A percentile compares a stretch with the other conserved stretches of the same genome.
Conservation (phyloP, 768 basidiomycete species). For the Trametes elegans region DNA sequence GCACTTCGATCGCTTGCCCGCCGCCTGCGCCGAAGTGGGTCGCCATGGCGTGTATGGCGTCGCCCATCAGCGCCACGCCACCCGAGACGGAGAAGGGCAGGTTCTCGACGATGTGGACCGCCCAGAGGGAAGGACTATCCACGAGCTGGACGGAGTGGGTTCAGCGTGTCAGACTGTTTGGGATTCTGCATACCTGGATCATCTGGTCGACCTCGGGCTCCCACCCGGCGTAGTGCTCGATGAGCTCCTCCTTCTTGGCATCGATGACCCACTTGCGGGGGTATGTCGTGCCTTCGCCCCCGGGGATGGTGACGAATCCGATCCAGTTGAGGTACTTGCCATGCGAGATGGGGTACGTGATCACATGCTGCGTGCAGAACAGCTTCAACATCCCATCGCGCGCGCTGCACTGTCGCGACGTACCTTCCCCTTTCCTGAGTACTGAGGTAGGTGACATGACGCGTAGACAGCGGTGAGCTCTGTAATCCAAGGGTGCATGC, state of each 20-base stretch:
- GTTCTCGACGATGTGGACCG: conserved; percentile 26
- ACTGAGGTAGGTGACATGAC: conserved; percentile 1
- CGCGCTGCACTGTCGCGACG: too few relatives aligned
- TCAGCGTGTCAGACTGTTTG: too few relatives aligned
- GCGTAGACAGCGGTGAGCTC: neutral
- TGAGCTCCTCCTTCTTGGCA: conserved; percentile 21
- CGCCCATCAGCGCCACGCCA: conserved; percentile 31
- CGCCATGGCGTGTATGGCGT: conserved; percentile 32
- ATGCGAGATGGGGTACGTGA: conserved; percentile 28
- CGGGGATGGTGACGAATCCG: conserved; percentile 23
- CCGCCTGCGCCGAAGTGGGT: conserved; percentile 31
- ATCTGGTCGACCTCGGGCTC: conserved; percentile 28
- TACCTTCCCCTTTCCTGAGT: conserved; percentile 24
- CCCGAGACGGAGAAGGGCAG: conserved; percentile 27
- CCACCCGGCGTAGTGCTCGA: conserved; percentile 22
- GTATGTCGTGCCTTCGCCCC: conserved; percentile 23
- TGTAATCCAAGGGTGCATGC: neutral
- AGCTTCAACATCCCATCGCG: too few relatives aligned
- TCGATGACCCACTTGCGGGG: conserved; percentile 26
- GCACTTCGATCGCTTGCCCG: conserved; percentile 31
- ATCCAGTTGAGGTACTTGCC: conserved; percentile 26
- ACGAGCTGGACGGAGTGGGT: conserved; percentile 19
- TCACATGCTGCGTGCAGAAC: conserved; percentile 21
- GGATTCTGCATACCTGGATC: conserved; percentile 14
- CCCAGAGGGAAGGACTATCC: conserved; percentile 26